Conservation (phyloP, 371 early-diverging fungal genomes). For the Mortierella sp. region DNA sequence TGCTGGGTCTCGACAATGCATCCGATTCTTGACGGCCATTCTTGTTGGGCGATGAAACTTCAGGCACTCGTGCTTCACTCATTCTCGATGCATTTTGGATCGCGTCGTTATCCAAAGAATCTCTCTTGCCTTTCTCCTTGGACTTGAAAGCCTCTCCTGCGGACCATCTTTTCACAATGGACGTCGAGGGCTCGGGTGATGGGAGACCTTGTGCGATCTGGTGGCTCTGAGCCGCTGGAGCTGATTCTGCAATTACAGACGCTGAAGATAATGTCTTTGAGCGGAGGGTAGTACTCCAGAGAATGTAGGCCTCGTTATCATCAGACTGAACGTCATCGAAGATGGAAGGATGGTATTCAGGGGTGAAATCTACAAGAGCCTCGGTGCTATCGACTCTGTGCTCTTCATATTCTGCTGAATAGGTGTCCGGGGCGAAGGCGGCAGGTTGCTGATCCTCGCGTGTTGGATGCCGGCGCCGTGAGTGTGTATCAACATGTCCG, state of each 20-base stretch:
- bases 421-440: neutral
- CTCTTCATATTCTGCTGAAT: neutral
- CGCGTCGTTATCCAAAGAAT: constrained; percentile 25
- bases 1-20: neutral
- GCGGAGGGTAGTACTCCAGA: constrained; percentile 62
- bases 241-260: constrained; percentile 7
- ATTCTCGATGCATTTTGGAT: too few species aligned
- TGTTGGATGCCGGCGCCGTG: neutral
- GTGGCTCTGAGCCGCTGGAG: constrained; percentile 29
- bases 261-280: constrained; percentile 19
- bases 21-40: neutral
- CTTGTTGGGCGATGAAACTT: too few species aligned
- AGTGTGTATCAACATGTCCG: neutral
- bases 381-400: neutral
- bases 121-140: constrained; percentile 29
- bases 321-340: constrained; percentile 67
- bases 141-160: constrained; percentile 26
- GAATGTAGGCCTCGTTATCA: constrained; percentile 61
- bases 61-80: too few species aligned
- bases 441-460: neutral
- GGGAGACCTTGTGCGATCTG: constrained; percentile 4
- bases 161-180: constrained; percentile 36
- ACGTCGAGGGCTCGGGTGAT: constrained; percentile 6
- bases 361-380: neutral
- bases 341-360: constrained; percentile 59